These are phyloP conservation scores for Gynandropsis gynandra DNA, from an alignment of 345 rosid species.

Conservation along the genomic window DNA sequence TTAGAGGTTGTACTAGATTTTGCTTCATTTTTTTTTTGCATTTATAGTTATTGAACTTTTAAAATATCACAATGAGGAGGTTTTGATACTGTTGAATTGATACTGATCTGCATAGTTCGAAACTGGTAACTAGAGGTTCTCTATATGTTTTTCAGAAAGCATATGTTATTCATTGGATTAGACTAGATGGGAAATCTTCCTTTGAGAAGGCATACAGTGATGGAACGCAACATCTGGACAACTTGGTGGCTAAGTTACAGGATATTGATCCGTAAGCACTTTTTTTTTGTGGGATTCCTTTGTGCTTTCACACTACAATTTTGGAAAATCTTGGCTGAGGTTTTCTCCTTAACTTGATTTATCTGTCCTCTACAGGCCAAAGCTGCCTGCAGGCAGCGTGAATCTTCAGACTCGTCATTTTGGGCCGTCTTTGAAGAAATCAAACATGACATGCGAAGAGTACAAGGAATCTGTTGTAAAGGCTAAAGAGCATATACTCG, in stretches of 20 bases:
- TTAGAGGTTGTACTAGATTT: too few species aligned
- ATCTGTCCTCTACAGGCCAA: conserved; percentile 46
- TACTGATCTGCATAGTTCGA: neutral
- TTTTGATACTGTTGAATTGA: too few species aligned
- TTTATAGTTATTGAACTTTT: too few species aligned
- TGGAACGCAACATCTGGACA: conserved; percentile 44
- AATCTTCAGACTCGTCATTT: conserved; percentile 44
- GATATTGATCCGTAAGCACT: conserved; percentile 40
- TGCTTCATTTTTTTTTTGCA: too few species aligned
- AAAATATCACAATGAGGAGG: too few species aligned
- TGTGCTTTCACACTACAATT: too few species aligned
- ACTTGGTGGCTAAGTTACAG: conserved; percentile 43
- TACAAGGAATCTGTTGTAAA: conserved; percentile 56
- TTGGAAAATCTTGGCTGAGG: conserved; percentile 2
- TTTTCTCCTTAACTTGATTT: conserved; percentile 12
- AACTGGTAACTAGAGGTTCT: neutral
- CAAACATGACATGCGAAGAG: conserved; percentile 68
- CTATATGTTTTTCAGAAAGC: conserved; percentile 37
- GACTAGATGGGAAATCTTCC: conserved; percentile 39
- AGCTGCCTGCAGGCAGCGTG: conserved; percentile 54
- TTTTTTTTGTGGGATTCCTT: conserved; percentile 3
- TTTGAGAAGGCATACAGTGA: conserved; percentile 47
- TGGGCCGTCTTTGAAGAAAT: conserved; percentile 57
- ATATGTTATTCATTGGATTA: conserved; percentile 61
- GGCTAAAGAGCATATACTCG: conserved; percentile 69